These are phyloP conservation scores for Crepidotus variabilis DNA, from an alignment of 768 basidiomycete genomes.

Conservation along the genomic window DNA sequence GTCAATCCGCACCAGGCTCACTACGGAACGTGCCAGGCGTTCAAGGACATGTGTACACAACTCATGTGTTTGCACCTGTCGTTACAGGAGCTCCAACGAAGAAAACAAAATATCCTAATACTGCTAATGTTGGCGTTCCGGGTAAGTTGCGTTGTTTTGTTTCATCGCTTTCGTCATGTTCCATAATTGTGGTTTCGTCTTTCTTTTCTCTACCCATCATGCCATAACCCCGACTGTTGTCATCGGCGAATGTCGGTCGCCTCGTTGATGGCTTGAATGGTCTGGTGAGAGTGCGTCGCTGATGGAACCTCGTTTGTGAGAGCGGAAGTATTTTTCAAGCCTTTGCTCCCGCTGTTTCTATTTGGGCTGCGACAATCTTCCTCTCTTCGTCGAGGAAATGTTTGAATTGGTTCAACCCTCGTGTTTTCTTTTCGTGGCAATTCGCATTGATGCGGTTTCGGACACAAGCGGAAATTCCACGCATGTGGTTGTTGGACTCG, in stretches of 20 bases:
- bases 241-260: not conserved
- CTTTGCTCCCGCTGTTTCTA: slow-evolving; percentile 8
- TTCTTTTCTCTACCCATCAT: not conserved
- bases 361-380: not conserved
- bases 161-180: not conserved
- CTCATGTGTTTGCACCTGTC: slow-evolving; percentile 69
- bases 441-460: not conserved
- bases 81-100: slow-evolving; percentile 72
- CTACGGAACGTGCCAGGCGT: slow-evolving; percentile 17
- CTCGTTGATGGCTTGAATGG: not conserved
- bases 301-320: not conserved
- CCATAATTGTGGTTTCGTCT: not conserved
- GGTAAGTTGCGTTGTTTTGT: slow-evolving; percentile 8
- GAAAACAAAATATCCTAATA: slow-evolving; percentile 48
- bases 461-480: too few species aligned
- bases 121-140: slow-evolving; percentile 9
- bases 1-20: slow-evolving; percentile 10
- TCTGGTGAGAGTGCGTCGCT: not conserved
- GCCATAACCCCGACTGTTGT: not conserved
- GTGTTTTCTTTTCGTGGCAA: slow-evolving; percentile 1
- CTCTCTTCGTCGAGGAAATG: too few species aligned
- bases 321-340: not conserved
- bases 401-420: not conserved
- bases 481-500: too few species aligned
- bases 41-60: slow-evolving; percentile 44